phyloP scores from a whole-genome alignment of 2,329 filamentous ascomycete genomes.

The Huntiella savannae region DNA sequence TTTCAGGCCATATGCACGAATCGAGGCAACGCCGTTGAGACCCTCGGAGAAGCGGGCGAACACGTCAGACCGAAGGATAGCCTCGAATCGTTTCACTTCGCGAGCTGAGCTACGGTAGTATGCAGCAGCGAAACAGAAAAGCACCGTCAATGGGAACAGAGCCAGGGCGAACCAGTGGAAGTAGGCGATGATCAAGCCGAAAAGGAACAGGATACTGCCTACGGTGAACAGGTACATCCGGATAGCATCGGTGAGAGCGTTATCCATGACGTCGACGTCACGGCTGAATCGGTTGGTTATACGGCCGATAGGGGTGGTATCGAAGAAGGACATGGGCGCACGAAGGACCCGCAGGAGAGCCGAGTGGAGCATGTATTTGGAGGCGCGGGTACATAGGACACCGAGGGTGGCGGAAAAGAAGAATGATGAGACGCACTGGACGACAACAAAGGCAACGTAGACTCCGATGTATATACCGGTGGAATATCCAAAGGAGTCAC shows the following conservation, averaged over 20 bases:
- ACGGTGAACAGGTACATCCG: conserved; percentile 83
- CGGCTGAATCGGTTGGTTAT: conserved; percentile 94
- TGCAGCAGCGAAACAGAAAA: conserved; percentile 65
- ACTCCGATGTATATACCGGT: conserved; percentile 54
- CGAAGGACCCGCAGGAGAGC: conserved; percentile 62
- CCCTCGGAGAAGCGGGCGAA: conserved; percentile 87
- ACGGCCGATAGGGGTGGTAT: conserved; percentile 83
- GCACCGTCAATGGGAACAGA: conserved; percentile 43
- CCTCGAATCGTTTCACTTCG: conserved; percentile 86
- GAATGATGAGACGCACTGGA: conserved; percentile 61
- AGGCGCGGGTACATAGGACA: conserved; percentile 60
- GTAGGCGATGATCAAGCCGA: conserved; percentile 81
- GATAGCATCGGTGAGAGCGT: conserved; percentile 71
- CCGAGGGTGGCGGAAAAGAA: conserved; percentile 61
- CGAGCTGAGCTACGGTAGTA: conserved; percentile 86
- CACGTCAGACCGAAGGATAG: conserved; percentile 68
- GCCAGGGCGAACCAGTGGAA: conserved; percentile 69
- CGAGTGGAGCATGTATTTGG: conserved; percentile 60
- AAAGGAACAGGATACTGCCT: conserved; percentile 64
- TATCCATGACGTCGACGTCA: conserved; percentile 94
- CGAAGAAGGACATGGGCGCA: conserved; percentile 78
- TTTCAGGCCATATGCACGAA: conserved; percentile 74
- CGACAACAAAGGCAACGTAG: conserved; percentile 50
- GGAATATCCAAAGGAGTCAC: conserved; percentile 49
- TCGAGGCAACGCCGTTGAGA: conserved; percentile 63